Base-by-base conservation (phyloP, 306 rosid genomes). In the Prunus dulcis region DNA sequence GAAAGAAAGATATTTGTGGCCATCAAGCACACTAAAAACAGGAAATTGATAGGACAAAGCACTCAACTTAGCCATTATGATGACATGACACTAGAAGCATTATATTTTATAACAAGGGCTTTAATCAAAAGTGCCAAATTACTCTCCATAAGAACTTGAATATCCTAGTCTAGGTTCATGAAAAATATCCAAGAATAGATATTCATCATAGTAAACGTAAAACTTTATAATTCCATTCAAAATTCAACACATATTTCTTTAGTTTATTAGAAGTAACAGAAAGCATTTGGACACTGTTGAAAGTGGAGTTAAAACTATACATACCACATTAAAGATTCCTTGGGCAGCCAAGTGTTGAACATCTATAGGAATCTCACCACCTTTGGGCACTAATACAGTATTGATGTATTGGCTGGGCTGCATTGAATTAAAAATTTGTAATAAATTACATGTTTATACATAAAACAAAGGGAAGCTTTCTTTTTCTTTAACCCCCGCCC, bases 281-380 rank as follows among this genome's bases (percentile, higher is more conserved):
- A 52, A 47, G 15, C 12, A 15, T 43, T 75, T 61, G 62, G 57
- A 41, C 50, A 46, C 67, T 8, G 75, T 25, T 12, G 14, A 19
- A 58, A 85, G 70, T 20, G 64, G 25, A 71, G 67, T 41, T 49
- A 63, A 51, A 66, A 34, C 55, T 77, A 55, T 46, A 80, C 91
- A 75, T 89, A 89, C 98, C 98, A 91, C 96, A 57, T 93, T 91
- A 79, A 74, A 76, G 76, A 93, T 88, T 86, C 96, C 92, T 87
- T 88, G 87, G 77, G 91, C 78, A 80, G 92, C 86, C 89, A 91
- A 82, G 78, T 41, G 17, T 30, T 87, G 88, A 78, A 43, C 68
- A 80, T 93, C 90, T 64, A 89, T 86, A 17, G 87, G 86, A 87
- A 93, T 83, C 74, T 86, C 88, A 62, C 93, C 87, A 19, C 84